Conservation (phyloP, 768 basidiomycete genomes). For the Pleurotus citrinopileatus region DNA sequence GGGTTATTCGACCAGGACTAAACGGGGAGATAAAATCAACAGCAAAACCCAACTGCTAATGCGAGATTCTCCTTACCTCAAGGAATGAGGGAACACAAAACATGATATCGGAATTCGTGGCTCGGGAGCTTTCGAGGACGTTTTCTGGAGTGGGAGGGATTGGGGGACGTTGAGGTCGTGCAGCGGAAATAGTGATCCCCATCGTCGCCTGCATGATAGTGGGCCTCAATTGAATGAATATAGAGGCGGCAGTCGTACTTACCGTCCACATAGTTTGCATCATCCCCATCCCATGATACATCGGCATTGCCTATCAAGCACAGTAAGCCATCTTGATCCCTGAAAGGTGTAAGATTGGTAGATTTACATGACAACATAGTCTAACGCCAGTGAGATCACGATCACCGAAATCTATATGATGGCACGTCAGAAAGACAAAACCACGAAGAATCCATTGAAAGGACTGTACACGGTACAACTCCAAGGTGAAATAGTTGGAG, state of each 20-base stretch:
- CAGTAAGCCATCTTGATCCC: no score
- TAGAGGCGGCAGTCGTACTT: conserved; percentile 11
- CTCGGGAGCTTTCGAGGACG: conserved; percentile 13
- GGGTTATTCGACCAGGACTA: conserved; percentile 22
- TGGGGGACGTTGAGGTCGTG: conserved; percentile 18
- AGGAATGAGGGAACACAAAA: conserved; percentile 17
- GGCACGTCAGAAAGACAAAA: not conserved
- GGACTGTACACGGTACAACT: not conserved
- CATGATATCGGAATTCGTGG: conserved; percentile 12
- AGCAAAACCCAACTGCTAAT: not conserved
- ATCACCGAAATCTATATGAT: conserved; percentile 11
- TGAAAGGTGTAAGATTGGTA: no score
- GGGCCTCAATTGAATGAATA: not conserved
- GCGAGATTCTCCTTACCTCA: conserved; percentile 16
- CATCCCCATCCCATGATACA: conserved; percentile 20
- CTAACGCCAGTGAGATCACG: conserved; percentile 2
- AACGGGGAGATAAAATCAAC: not conserved
- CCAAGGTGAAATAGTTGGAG: conserved; percentile 12
- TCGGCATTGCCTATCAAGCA: not conserved
- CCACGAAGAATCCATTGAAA: not conserved
- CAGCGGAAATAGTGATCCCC: conserved; percentile 20
- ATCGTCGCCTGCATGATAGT: conserved; percentile 11
- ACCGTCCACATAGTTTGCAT: conserved; percentile 13
- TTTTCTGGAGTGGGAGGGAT: conserved; percentile 16
- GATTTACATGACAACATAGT: conserved; percentile 2